Conservation (phyloP, 345 rosid species). For the Corchorus capsularis region DNA sequence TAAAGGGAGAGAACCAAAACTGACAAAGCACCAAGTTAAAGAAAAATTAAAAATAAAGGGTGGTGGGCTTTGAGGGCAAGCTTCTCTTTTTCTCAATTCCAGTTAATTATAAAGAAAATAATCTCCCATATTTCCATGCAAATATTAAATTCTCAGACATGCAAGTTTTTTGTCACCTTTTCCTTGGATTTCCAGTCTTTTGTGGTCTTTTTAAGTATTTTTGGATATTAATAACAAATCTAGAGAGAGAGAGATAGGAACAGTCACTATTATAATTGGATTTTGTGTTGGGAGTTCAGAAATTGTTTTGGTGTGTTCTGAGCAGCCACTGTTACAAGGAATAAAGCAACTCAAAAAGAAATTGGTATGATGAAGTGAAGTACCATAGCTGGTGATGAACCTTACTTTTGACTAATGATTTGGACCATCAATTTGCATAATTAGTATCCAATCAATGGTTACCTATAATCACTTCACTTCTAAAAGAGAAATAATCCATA, state of each 20-base stretch:
- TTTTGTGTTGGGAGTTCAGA: slow-evolving; percentile 27
- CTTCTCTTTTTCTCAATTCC: slow-evolving; percentile 28
- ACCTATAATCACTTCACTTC: too few species aligned
- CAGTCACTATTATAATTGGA: slow-evolving; percentile 23
- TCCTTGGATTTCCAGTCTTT: slow-evolving; percentile 26
- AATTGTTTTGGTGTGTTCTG: slow-evolving; percentile 15
- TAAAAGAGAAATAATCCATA: too few species aligned
- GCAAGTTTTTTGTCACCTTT: slow-evolving; percentile 25
- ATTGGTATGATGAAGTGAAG: not conserved
- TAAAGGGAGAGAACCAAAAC: slow-evolving; percentile 28
- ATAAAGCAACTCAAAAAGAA: slow-evolving; percentile 4
- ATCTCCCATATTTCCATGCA: slow-evolving; percentile 35
- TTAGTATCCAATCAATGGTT: not conserved
- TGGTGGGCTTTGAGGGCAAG: slow-evolving; percentile 44
- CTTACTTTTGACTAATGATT: slow-evolving; percentile 12
- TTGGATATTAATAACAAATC: not conserved
- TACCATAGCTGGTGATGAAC: not conserved
- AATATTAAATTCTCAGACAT: slow-evolving; percentile 27
- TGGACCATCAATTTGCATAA: not conserved
- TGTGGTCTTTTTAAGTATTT: slow-evolving; percentile 23
- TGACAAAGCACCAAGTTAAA: not conserved
- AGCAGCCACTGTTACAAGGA: not conserved
- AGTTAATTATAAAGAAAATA: not conserved
- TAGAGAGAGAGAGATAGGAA: slow-evolving; percentile 13
- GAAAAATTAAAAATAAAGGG: slow-evolving; percentile 25